A percentile compares a stretch with the other conserved stretches of the same genome.
Evolutionary conservation across 1,284 basidiomycete species (phyloP).

Genomic region (Paramarasmius palmivorus): DNA sequence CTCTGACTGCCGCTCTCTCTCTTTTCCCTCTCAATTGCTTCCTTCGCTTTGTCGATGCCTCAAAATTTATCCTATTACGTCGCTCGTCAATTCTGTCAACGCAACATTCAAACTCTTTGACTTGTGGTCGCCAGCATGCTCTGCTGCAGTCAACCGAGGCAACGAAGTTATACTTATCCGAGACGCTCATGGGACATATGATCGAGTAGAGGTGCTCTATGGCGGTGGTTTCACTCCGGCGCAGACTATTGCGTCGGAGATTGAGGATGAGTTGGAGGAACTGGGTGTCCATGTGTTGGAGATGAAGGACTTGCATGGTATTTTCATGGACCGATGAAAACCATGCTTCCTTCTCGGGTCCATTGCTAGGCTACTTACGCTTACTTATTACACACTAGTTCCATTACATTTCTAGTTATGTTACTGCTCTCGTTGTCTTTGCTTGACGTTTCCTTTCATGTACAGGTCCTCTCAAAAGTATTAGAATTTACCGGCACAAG

Average conservation of each 20-base stretch:
- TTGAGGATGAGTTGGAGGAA: constrained; percentile 65
- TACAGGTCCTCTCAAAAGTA: too few species aligned
- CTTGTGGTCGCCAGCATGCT: constrained; percentile 46
- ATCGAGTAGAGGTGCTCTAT: constrained; percentile 60
- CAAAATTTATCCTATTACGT: too few species aligned
- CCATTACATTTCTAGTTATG: too few species aligned
- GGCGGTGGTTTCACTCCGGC: constrained; percentile 55
- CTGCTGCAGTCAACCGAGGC: constrained; percentile 57
- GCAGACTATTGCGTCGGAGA: constrained; percentile 50
- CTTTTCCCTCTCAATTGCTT: neutral
- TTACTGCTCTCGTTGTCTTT: too few species aligned
- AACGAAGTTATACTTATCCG: constrained; percentile 64
- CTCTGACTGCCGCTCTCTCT: neutral
- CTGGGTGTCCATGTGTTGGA: constrained; percentile 63
- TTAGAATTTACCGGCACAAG: too few species aligned
- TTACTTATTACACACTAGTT: too few species aligned
- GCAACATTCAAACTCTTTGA: too few species aligned
- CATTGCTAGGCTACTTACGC: too few species aligned
- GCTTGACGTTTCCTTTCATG: neutral
- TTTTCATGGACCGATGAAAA: constrained; percentile 51
- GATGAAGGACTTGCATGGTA: constrained; percentile 58
- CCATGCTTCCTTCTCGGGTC: too few species aligned
- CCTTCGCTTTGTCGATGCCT: too few species aligned
- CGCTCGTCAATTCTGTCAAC: too few species aligned
- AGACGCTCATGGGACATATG: constrained; percentile 66